Conservation (phyloP, 2,329 filamentous ascomycete species). For the Aspergillus alliaceus region DNA sequence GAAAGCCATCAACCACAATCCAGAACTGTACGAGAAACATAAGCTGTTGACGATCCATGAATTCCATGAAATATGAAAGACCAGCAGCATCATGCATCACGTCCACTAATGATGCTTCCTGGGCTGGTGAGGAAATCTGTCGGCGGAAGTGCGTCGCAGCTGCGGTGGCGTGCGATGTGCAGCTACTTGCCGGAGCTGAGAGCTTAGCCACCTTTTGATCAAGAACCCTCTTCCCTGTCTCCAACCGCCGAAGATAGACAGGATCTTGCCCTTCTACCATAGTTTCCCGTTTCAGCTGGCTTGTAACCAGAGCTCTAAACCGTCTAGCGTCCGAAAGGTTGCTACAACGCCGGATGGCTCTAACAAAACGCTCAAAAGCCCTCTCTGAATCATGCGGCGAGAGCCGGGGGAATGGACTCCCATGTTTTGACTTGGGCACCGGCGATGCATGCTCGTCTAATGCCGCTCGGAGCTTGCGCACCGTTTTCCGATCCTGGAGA, state of each 20-base stretch:
- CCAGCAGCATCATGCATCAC: slow-evolving; percentile 87
- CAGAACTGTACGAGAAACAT: slow-evolving; percentile 96
- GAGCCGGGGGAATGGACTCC: slow-evolving; percentile 76
- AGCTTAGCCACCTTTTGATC: slow-evolving; percentile 87
- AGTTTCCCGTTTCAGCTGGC: slow-evolving; percentile 83
- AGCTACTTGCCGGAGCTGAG: slow-evolving; percentile 60
- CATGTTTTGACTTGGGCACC: slow-evolving; percentile 64
- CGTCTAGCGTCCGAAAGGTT: slow-evolving; percentile 90
- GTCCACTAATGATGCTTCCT: slow-evolving; percentile 76
- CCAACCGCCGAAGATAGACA: slow-evolving; percentile 81
- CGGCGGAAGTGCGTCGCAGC: slow-evolving; percentile 32
- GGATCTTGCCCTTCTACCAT: slow-evolving; percentile 76
- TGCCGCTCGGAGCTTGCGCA: slow-evolving; percentile 85
- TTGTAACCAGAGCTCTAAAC: slow-evolving; percentile 88
- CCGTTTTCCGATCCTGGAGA: slow-evolving; percentile 92
- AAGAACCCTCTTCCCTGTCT: slow-evolving; percentile 84
- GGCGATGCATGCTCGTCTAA: slow-evolving; percentile 91
- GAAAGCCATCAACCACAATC: slow-evolving; percentile 95
- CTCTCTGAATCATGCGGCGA: slow-evolving; percentile 80
- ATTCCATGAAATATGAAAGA: slow-evolving; percentile 98
- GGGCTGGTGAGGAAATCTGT: slow-evolving; percentile 59
- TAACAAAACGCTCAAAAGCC: slow-evolving; percentile 91
- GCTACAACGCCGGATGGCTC: slow-evolving; percentile 81
- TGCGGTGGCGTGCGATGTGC: slow-evolving; percentile 35
- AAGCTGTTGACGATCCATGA: slow-evolving; percentile 87